Evolutionary conservation across 2,329 filamentous ascomycete species (phyloP).

Genomic region (Phialocephala sp.): DNA sequence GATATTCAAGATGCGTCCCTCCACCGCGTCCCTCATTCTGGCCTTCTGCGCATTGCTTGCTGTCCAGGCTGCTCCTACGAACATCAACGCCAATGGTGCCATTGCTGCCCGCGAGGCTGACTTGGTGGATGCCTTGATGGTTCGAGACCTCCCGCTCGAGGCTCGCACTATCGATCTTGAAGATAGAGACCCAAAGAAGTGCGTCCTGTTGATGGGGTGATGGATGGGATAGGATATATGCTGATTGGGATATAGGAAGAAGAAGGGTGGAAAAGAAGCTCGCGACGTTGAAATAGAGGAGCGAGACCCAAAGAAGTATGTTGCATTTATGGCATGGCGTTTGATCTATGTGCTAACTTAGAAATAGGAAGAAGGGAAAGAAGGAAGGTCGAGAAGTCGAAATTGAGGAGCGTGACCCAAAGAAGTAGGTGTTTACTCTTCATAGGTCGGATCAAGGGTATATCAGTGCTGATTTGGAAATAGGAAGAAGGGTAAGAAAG

Average conservation of each 20-base stretch:
- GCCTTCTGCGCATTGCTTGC: constrained; percentile 20
- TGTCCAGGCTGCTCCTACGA: constrained; percentile 12
- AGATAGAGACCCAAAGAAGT: constrained; percentile 7
- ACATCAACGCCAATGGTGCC: neutral
- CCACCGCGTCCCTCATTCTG: constrained; percentile 22
- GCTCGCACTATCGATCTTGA: constrained; percentile 2
- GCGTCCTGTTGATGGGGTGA: neutral
- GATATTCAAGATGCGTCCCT: constrained; percentile 18
- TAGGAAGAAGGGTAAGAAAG: neutral
- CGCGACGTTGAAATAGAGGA: neutral
- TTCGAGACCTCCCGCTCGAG: constrained; percentile 2
- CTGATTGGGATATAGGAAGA: neutral
- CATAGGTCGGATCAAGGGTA: neutral
- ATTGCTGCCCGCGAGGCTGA: neutral
- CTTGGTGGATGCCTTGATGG: constrained; percentile 1
- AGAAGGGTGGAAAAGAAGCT: neutral
- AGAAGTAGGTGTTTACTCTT: neutral
- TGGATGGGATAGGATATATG: neutral
- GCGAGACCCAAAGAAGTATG: neutral
- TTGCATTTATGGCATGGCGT: neutral
- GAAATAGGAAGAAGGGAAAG: neutral
- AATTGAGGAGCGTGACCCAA: neutral
- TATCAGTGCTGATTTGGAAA: neutral
- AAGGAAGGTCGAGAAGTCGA: neutral
- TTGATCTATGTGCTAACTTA: neutral